Evolutionary conservation across 2,329 filamentous ascomycete species (phyloP), one percentile per base, ranked within the genome.

Genomic region (Furcasterigmium sp.): DNA sequence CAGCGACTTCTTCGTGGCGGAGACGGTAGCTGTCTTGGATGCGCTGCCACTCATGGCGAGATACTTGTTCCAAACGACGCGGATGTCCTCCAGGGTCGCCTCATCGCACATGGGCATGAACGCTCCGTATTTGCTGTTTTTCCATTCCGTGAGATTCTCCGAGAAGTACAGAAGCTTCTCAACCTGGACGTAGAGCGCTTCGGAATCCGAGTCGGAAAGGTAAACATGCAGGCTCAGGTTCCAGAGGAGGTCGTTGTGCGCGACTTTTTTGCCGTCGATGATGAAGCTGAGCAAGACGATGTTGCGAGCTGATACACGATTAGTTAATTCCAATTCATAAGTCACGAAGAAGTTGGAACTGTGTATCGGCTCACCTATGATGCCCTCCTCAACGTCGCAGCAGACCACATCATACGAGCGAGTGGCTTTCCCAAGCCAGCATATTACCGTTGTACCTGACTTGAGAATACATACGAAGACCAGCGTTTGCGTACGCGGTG

Each of bases 181-280:
- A 0, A 43, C 37, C 18, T 52, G 51, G 6, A 32, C n/a, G 1
- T 29, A 38, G 1, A 82, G 55, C 3, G 68, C 18, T 1, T 53
- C 20, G 0, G 67, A 50, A 3, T 69, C 61, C 3, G 56, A 36
- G 0, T 60, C 47, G 38, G 69, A 63, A 5, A 83, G 47, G 29
- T 65, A 68, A 4, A 75, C 51, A 49, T 80, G 66, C 54, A 80
- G 80, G 57, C 77, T 83, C 28, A 76, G 58, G 44, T 75, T 67
- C 76, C 76, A 82, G 4, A 73, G 56, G 8, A 51, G 41, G 2
- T 64, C 55, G 1, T 47, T 40, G 11, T 53, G 46, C 20, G 56
- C 32, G 18, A 48, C 49, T 1, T 58, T 45, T 7, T 55, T 45
- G 21, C 62, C 52, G n/a, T 76, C 73, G 7, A 74, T 39, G 30